phyloP scores from a whole-genome alignment of 2,329 filamentous ascomycete species.

The Fusarium pilosicola region DNA sequence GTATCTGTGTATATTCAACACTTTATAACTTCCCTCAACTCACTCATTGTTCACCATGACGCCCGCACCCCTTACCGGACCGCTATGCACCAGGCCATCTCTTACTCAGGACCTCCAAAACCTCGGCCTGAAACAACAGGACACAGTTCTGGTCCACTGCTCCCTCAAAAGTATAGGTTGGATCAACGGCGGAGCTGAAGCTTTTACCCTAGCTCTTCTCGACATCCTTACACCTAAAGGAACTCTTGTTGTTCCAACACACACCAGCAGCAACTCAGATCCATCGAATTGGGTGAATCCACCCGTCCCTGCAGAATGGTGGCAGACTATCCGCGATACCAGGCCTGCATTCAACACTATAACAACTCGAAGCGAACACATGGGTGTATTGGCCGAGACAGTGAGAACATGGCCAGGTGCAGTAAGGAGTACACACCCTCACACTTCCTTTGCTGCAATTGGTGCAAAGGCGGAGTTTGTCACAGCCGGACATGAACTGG shows the following conservation, averaged over 20 bases:
- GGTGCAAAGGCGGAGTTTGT: neutral
- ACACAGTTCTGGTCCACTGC: neutral
- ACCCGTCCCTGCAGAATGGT: neutral
- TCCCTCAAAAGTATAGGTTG: neutral
- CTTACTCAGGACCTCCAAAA: neutral
- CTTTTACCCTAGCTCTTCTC: neutral
- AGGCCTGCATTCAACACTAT: neutral
- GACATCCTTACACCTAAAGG: neutral
- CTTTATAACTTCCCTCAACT: neutral
- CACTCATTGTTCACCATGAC: neutral
- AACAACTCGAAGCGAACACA: neutral
- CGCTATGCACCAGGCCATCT: neutral
- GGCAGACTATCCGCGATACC: neutral
- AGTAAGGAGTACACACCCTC: neutral
- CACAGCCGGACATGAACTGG: neutral
- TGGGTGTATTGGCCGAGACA: neutral
- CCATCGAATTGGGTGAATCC: neutral
- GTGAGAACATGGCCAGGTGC: conserved; percentile 3
- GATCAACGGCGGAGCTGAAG: conserved; percentile 4
- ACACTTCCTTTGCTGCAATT: conserved; percentile 1
- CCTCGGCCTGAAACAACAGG: neutral
- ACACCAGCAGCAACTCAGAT: conserved; percentile 8
- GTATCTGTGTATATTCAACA: no score
- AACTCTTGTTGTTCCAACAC: neutral
- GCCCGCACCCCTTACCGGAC: neutral